These are phyloP conservation scores for Aspergillus fumigatus DNA, from an alignment of 2,329 filamentous ascomycete genomes.

Conservation along the genomic window DNA sequence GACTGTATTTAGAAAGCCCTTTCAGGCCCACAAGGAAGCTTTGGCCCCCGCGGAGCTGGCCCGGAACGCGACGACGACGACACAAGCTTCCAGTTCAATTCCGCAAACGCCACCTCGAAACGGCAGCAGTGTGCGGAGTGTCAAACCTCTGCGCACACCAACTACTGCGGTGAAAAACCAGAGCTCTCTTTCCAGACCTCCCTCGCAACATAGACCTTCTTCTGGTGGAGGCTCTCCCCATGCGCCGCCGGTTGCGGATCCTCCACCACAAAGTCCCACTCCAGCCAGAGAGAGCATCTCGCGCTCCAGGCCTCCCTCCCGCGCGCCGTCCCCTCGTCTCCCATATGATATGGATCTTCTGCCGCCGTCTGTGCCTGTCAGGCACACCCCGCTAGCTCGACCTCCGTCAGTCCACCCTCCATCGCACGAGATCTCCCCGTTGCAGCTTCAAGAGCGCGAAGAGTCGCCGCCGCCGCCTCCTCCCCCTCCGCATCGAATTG, in stretches of 20 bases:
- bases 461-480: slow-evolving; percentile 79
- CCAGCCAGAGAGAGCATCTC: slow-evolving; percentile 3
- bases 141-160: slow-evolving; percentile 33
- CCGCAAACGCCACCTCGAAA: slow-evolving; percentile 35
- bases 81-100: slow-evolving; percentile 35
- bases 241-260: slow-evolving; percentile 11
- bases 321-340: slow-evolving; percentile 11
- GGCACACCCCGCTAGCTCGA: slow-evolving; percentile 2
- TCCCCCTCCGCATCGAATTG: slow-evolving; percentile 70
- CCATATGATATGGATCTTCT: slow-evolving; percentile 5
- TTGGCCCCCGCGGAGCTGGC: slow-evolving; percentile 36
- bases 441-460: slow-evolving; percentile 47
- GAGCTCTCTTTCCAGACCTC: slow-evolving; percentile 30
- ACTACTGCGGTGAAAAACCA: slow-evolving; percentile 37
- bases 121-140: slow-evolving; percentile 28
- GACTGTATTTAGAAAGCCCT: slow-evolving; percentile 59
- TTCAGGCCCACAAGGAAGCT: slow-evolving; percentile 57
- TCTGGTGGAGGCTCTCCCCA: slow-evolving; percentile 25
- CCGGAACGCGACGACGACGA: slow-evolving; percentile 22
- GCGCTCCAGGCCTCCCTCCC: slow-evolving; percentile 20
- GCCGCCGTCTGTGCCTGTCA: slow-evolving; percentile 9
- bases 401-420: slow-evolving; percentile 5
- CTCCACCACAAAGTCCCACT: slow-evolving; percentile 6
- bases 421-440: slow-evolving; percentile 23
- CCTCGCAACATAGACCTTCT: slow-evolving; percentile 28